Conservation (phyloP, 2,329 filamentous ascomycete genomes). For the Exophiala lecanii-corni region DNA sequence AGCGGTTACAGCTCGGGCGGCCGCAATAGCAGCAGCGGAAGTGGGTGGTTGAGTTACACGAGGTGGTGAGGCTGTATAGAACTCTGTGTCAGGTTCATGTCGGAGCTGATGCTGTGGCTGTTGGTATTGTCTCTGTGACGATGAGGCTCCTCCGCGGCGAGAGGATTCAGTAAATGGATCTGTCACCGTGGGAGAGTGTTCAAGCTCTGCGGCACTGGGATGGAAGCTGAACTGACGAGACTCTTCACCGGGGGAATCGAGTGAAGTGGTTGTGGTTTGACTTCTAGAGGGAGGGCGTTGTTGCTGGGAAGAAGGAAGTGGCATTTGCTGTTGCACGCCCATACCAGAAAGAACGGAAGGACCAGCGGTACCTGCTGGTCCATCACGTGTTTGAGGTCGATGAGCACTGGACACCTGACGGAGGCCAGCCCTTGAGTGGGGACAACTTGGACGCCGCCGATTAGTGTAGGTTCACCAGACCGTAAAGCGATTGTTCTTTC, state of each 20-base stretch:
- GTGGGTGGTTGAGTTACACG: slow-evolving; percentile 32
- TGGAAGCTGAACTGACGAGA: slow-evolving; percentile 50
- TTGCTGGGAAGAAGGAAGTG: neutral
- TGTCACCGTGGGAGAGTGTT: slow-evolving; percentile 52
- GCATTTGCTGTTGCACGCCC: slow-evolving; percentile 27
- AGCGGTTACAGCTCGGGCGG: slow-evolving; percentile 23
- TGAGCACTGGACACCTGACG: slow-evolving; percentile 46
- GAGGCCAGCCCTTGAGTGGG: slow-evolving; percentile 73
- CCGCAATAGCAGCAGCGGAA: slow-evolving; percentile 27
- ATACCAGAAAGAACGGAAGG: slow-evolving; percentile 30
- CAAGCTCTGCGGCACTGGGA: slow-evolving; percentile 30
- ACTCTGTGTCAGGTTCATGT: slow-evolving; percentile 35
- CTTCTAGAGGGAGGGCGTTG: slow-evolving; percentile 23
- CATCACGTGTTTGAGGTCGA: slow-evolving; percentile 44
- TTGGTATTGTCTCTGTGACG: slow-evolving; percentile 26
- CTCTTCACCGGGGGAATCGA: slow-evolving; percentile 33
- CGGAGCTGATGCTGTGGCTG: slow-evolving; percentile 33
- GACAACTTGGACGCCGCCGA: slow-evolving; percentile 91
- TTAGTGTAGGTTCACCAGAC: slow-evolving; percentile 79
- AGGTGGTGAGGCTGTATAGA: slow-evolving; percentile 24
- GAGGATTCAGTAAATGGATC: slow-evolving; percentile 57
- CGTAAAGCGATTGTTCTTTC: slow-evolving; percentile 81
- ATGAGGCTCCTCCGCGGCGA: neutral
- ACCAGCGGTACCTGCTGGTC: slow-evolving; percentile 37
- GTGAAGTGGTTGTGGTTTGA: slow-evolving; percentile 23